Base-by-base conservation (phyloP, 2,329 filamentous ascomycete species). In the Fusarium domesticum region DNA sequence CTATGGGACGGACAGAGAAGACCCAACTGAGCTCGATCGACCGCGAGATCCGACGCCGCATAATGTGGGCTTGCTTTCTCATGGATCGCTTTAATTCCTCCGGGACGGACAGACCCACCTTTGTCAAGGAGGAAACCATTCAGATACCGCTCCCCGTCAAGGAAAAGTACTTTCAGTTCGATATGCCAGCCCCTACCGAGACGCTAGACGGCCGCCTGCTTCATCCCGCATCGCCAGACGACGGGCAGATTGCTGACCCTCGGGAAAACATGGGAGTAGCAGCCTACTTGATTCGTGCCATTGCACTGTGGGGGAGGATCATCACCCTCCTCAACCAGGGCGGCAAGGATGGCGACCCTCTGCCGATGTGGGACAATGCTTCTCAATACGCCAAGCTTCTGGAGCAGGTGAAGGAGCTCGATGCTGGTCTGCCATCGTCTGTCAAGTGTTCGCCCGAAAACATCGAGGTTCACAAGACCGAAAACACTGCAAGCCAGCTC, bases 21-120 rank as follows among this genome's bases (percentile, higher is more conserved):
- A 76, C 77, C 2, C 81, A 85, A 50, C 77, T 93, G 40, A 96
- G 89, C 62, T 93, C 93, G 56, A 89, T 91, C 14, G 93, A 97
- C 64, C 85, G 89, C 19, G 93, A 98, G 65, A 96, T 97, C 42
- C 80, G 93, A 48, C 76, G 93, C 55, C 81, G 93, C 44, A 93
- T 90, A 3, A 97, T 98, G 92, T 98, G 93, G 93, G 88, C 91
- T 11, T 97, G 92, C 63, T 96, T 96, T 61, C 68, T 96, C 44
- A 96, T 97, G 91, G 93, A 98, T 64, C 83, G 92, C 0, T 96
- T 96, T 73, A 96, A 95, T 67, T 96, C 92, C 0, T 96, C 91
- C 1, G 92, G 93, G 2, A 95, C 89, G 3, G 91, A 96, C 59
- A 80, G 92, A 30, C 93, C 93, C 16, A 88, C 89, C 41, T 96